These are phyloP conservation scores for Infundibulicybe gibba DNA, from an alignment of 768 basidiomycete species.

Conservation along the genomic window DNA sequence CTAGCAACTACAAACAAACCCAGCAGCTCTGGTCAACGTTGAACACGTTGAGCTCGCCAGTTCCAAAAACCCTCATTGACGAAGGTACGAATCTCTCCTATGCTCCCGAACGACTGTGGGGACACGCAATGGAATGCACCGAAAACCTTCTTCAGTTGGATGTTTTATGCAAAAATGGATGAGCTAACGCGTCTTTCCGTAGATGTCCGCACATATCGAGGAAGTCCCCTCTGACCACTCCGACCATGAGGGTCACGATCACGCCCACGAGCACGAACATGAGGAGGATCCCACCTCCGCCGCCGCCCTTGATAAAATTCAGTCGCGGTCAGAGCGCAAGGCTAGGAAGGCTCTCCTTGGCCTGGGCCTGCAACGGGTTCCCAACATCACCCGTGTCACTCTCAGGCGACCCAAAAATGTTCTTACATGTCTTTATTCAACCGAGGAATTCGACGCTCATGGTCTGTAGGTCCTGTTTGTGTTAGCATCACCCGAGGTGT, in stretches of 20 bases:
- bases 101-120: background rate
- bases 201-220: conserved; percentile 85
- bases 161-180: conserved; percentile 25
- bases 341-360: conserved; percentile 90
- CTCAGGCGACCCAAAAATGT: conserved; percentile 94
- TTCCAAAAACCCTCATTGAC: conserved; percentile 14
- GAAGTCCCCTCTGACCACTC: conserved; percentile 82
- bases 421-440: conserved; percentile 18
- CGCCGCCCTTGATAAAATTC: conserved; percentile 87
- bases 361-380: conserved; percentile 90
- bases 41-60: conserved; percentile 32
- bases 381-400: conserved; percentile 92
- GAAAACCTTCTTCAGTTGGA: conserved; percentile 21
- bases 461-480: conserved; percentile 77
- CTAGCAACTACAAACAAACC: conserved; percentile 27
- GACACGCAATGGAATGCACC: background rate
- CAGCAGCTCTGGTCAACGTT: conserved; percentile 26
- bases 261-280: conserved; percentile 47
- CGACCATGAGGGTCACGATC: conserved; percentile 56
- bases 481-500: conserved; percentile 91
- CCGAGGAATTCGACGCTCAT: background rate
- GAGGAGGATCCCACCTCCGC: conserved; percentile 85
- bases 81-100: conserved; percentile 24
- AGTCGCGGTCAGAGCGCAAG: conserved; percentile 92
- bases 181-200: conserved; percentile 20